A percentile compares a stretch with the other conserved stretches of the same genome.
These are phyloP conservation scores for Macrophomina tecta DNA, from an alignment of 2,329 filamentous ascomycete species.

Conservation along the genomic window DNA sequence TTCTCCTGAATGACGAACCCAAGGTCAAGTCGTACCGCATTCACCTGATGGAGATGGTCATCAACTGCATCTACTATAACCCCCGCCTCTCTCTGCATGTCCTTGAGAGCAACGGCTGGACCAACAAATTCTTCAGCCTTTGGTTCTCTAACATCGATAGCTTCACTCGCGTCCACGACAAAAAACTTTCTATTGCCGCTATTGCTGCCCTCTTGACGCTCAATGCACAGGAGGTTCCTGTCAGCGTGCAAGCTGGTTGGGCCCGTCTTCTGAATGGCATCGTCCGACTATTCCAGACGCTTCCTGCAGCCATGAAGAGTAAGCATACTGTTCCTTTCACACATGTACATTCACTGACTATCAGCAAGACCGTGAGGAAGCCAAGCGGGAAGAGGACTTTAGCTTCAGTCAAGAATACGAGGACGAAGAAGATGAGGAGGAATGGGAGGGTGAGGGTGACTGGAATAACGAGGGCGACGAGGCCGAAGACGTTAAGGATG, in stretches of 20 bases:
- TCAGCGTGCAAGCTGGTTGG: conserved; percentile 95
- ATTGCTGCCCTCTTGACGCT: conserved; percentile 86
- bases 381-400: conserved; percentile 83
- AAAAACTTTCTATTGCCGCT: conserved; percentile 95
- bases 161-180: conserved; percentile 95
- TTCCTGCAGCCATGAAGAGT: conserved; percentile 88
- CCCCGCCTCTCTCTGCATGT: conserved; percentile 82
- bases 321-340: conserved; percentile 42
- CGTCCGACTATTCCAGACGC: conserved; percentile 87
- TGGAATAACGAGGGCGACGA: conserved; percentile 71
- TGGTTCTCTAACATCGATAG: conserved; percentile 97
- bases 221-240: conserved; percentile 79
- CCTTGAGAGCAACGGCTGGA: conserved; percentile 91
- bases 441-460: conserved; percentile 79
- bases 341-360: conserved; percentile 33
- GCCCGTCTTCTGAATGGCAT: conserved; percentile 87
- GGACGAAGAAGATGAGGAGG: conserved; percentile 77
- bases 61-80: conserved; percentile 98
- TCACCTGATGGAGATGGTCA: conserved; percentile 98
- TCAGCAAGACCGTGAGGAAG: conserved; percentile 79
- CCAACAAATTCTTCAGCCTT: conserved; percentile 97
- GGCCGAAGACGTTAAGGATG: conserved; percentile 75
- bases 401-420: conserved; percentile 74
- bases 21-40: conserved; percentile 94
- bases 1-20: conserved; percentile 75